These are phyloP conservation scores for Komagataella pastoris DNA, from an alignment of 805 yeast genomes.

Conservation along the genomic window DNA sequence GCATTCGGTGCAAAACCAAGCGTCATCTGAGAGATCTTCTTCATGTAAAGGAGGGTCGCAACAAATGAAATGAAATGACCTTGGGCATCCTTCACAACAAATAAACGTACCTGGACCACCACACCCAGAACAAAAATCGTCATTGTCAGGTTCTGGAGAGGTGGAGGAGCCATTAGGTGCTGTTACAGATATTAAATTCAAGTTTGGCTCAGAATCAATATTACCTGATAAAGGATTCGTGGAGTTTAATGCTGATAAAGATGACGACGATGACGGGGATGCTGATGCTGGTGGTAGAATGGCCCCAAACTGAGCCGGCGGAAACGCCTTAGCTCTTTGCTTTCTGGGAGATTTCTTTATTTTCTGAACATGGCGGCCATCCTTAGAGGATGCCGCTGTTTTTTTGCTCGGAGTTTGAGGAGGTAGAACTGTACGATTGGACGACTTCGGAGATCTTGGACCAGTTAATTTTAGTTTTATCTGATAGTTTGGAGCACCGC, in stretches of 20 bases:
- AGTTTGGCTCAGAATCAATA: background rate
- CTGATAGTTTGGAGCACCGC: slow-evolving; percentile 9
- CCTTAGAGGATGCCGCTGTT: background rate
- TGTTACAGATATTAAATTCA: background rate
- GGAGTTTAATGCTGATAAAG: background rate
- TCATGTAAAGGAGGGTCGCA: slow-evolving; percentile 83
- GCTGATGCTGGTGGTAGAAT: background rate
- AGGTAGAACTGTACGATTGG: background rate
- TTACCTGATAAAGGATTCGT: background rate
- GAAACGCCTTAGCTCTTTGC: slow-evolving; percentile 7
- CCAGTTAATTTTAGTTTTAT: background rate
- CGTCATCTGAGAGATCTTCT: slow-evolving; percentile 64
- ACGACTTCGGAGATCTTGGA: background rate
- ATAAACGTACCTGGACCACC: slow-evolving; percentile 80
- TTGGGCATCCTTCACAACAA: slow-evolving; percentile 91
- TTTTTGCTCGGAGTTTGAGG: background rate
- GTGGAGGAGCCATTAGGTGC: background rate
- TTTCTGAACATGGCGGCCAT: slow-evolving; percentile 5
- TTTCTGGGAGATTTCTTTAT: slow-evolving; percentile 10
- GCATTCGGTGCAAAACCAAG: slow-evolving; percentile 85
- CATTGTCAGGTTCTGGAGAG: slow-evolving; percentile 30
- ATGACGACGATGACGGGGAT: background rate
- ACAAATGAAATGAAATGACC: slow-evolving; percentile 84
- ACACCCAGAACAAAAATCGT: slow-evolving; percentile 86
- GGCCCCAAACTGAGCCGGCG: slow-evolving; percentile 2